Evolutionary conservation across 108 stramenopile species (phyloP), one percentile per base, ranked within the genome.

Genomic region (Stephanodiscus minutulus): DNA sequence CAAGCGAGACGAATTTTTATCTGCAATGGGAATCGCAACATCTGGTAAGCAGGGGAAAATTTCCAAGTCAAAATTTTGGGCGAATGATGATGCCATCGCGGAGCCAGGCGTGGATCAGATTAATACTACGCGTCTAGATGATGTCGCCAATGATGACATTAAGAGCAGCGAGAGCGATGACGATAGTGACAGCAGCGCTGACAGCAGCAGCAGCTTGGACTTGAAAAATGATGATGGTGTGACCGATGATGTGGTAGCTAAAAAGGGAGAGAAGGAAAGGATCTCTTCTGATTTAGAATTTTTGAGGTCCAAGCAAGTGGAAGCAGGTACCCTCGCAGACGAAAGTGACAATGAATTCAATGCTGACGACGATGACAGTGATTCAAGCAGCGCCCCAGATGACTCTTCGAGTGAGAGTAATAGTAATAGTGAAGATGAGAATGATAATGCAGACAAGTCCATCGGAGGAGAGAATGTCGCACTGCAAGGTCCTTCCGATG

Each of bases 41-140:
- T 43, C 63, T 12, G 59, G 56, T n/a, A 61, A 55, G 10, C 57
- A 57, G 29, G 74, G 67, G 25, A 72, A 62, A 29, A 68, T 66
- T 8, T 69, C 76, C 27, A 90, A 90, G 50, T 74, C 86, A 2
- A 90, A 90, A 55, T 91, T 93, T 64, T 93, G 91, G 95, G 83
- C 88, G 10, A 93, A 96, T 61, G 91, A 96, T 73, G 89, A 87
- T 74, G 91, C 54, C 5, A 72, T 52, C 60, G 72, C 60, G 25
- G 53, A 57, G 13, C 31, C 29, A 22, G 35, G 37, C 17, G 48
- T 48, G 33, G 79, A 80, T 39, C 25, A 64, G 9, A 53, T 65
- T 33, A 44, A 15, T 33, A 27, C 15, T 20, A 33, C 13, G 24
- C 29, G 1, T 46, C 63, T 9, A 15, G 37, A 69, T 46, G 29